Conservation (phyloP, 176 grass and related monocot genomes). For the Musa troglodytarum region DNA sequence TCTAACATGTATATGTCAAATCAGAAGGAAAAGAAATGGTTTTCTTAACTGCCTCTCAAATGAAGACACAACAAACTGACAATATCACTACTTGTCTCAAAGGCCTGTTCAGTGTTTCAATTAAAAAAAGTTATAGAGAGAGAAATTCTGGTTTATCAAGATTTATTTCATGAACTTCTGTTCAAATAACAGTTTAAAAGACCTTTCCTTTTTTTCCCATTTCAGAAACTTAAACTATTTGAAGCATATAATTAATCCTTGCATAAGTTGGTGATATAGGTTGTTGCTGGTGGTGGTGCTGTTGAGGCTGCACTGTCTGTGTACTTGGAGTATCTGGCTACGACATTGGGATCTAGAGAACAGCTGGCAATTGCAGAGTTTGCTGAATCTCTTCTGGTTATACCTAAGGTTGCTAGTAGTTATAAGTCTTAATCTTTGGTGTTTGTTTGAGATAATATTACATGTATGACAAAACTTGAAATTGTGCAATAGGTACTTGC, state of each 20-base stretch:
- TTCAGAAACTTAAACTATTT: neutral
- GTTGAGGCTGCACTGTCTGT: slow-evolving; percentile 80
- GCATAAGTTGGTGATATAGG: slow-evolving; percentile 29
- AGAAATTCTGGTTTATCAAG: neutral
- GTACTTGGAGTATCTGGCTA: slow-evolving; percentile 83
- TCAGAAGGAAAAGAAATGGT: neutral
- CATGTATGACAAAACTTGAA: slow-evolving; percentile 16
- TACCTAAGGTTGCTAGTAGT: slow-evolving; percentile 50
- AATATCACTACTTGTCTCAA: too few relatives aligned
- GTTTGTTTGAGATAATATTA: neutral
- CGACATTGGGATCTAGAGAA: slow-evolving; percentile 77
- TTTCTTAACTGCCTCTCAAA: neutral
- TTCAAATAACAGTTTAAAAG: too few relatives aligned
- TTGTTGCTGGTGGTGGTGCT: slow-evolving; percentile 92
- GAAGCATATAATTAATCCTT: neutral
- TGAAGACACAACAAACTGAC: too few relatives aligned
- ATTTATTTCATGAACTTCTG: too few relatives aligned
- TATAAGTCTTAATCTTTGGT: neutral
- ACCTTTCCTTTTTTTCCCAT: too few relatives aligned
- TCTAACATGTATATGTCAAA: too few relatives aligned
- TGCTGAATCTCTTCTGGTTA: slow-evolving; percentile 74
- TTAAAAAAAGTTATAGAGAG: neutral
- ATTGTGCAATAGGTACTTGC: slow-evolving; percentile 45
- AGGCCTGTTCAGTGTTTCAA: too few relatives aligned
- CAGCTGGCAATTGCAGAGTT: slow-evolving; percentile 77